Conservation (phyloP, 176 grass and related monocot genomes). For the Miscanthus lutarioriparius region DNA sequence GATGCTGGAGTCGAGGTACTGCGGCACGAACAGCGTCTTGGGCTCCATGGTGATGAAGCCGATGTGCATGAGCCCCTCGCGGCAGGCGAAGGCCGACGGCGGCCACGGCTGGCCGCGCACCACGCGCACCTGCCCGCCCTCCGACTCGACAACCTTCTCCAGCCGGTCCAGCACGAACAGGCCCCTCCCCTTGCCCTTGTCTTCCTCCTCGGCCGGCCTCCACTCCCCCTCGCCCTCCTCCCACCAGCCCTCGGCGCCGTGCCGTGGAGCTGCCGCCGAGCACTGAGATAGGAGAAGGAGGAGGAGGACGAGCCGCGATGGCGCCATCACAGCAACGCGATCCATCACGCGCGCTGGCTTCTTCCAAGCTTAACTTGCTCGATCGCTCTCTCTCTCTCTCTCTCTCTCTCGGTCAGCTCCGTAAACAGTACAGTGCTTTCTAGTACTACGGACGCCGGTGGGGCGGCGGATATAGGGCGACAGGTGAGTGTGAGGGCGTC, state of each 20-base stretch:
- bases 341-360: not conserved
- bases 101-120: slow-evolving; percentile 51
- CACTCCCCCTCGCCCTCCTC: slow-evolving; percentile 42
- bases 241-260: slow-evolving; percentile 30
- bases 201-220: slow-evolving; percentile 30
- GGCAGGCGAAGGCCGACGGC: slow-evolving; percentile 9
- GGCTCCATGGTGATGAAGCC: slow-evolving; percentile 93
- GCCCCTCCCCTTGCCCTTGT: slow-evolving; percentile 15
- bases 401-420: not conserved
- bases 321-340: not conserved
- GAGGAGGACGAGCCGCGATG: slow-evolving; percentile 21
- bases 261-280: not conserved
- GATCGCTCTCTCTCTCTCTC: too few relatives aligned
- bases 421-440: not conserved
- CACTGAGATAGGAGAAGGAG: slow-evolving; percentile 26
- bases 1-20: slow-evolving; percentile 82
- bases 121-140: slow-evolving; percentile 71
- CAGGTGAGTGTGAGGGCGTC: slow-evolving; percentile 26
- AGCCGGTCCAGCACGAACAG: slow-evolving; percentile 68
- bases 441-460: not conserved
- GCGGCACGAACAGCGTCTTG: slow-evolving; percentile 85
- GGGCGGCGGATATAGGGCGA: slow-evolving; percentile 22
- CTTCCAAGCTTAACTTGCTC: not conserved
- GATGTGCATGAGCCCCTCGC: slow-evolving; percentile 62
- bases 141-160: slow-evolving; percentile 82